Base-by-base conservation (phyloP, 2,329 filamentous ascomycete genomes). In the Pezicula radicicola region DNA sequence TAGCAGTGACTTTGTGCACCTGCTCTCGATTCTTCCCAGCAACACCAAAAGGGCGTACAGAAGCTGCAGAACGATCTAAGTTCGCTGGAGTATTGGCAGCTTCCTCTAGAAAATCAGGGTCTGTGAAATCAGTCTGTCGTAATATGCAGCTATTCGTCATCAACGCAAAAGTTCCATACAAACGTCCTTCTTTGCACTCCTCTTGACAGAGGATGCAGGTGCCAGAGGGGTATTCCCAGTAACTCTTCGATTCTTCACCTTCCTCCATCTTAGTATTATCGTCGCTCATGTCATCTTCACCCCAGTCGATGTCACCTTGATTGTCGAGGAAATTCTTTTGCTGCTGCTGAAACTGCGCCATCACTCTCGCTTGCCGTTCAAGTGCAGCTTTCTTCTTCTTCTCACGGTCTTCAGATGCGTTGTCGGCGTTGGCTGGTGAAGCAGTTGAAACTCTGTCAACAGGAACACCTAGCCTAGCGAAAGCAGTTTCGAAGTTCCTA, bases 311-410 rank as follows among this genome's bases (percentile, higher is more conserved):
- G 40, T 85, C 79, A n/a, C 83, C 87, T 68, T 97, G 92, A 58
- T 87, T 94, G 51, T 90, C 88, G 72, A 99, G 75, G 71, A 99
- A 99, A 63, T 84, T 94, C 71, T 95, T 93, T 67, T 97, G 95
- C 66, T 99, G 93, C 66, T 96, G 88, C 68, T 97, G 94, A 71
- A 99, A 97, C 66, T 97, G 91, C 2, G 92, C 94, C 92, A 99
- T 97, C 30, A 99, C 91, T 64, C 85, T 88, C 2, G 92, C 92
- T 70, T 97, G 92, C 19, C 94, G 84, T 61, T 91, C 93, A 39
- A 92, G 73, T 0, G 94, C 94, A 48, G 93, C 89, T 70, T 89
- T 88, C 77, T 97, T 99, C 75, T 93, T 96, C 55, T 84, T 76
- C 68, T 93, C 89, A 15, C 83, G 81, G 64, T 93, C 89, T 36